These are phyloP conservation scores for Ilyonectria destructans DNA, from an alignment of 2,329 filamentous ascomycete genomes.

Conservation along the genomic window DNA sequence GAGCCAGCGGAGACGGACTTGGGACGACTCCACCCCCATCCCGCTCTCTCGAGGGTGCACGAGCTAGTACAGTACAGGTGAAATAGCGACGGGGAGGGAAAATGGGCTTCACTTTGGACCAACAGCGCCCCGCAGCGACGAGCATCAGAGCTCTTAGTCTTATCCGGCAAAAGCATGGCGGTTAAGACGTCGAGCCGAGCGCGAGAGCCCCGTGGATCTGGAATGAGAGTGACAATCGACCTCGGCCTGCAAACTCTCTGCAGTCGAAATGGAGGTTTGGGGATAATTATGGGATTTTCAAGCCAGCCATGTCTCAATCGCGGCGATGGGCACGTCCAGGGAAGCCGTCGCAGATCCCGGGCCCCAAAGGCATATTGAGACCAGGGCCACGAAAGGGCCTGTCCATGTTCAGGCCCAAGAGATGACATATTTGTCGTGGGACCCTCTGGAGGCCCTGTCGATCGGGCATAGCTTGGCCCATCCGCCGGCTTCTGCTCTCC, in stretches of 20 bases:
- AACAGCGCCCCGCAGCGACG: neutral
- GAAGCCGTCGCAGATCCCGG: conserved; percentile 23
- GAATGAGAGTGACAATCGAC: neutral
- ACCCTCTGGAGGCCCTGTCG: conserved; percentile 25
- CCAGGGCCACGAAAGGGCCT: conserved; percentile 22
- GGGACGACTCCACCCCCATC: conserved; percentile 27
- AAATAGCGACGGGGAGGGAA: neutral
- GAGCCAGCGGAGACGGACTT: conserved; percentile 22
- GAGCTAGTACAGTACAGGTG: conserved; percentile 8
- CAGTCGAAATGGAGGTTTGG: conserved; percentile 7
- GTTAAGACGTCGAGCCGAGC: neutral
- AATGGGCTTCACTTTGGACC: neutral
- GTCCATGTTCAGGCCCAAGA: conserved; percentile 14
- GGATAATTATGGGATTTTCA: conserved; percentile 11
- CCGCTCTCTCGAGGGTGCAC: conserved; percentile 13
- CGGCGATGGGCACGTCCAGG: conserved; percentile 11
- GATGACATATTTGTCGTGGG: conserved; percentile 16
- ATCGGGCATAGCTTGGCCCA: neutral
- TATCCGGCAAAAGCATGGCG: neutral
- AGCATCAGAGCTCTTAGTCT: neutral
- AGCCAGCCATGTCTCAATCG: conserved; percentile 28
- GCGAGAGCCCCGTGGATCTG: neutral
- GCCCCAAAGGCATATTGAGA: conserved; percentile 22
- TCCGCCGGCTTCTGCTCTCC: neutral
- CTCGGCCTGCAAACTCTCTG: neutral